A percentile compares a stretch with the other conserved stretches of the same genome.
These are phyloP conservation scores for Arthrobotrys conoides DNA, from an alignment of 2,329 filamentous ascomycete genomes.

Conservation along the genomic window DNA sequence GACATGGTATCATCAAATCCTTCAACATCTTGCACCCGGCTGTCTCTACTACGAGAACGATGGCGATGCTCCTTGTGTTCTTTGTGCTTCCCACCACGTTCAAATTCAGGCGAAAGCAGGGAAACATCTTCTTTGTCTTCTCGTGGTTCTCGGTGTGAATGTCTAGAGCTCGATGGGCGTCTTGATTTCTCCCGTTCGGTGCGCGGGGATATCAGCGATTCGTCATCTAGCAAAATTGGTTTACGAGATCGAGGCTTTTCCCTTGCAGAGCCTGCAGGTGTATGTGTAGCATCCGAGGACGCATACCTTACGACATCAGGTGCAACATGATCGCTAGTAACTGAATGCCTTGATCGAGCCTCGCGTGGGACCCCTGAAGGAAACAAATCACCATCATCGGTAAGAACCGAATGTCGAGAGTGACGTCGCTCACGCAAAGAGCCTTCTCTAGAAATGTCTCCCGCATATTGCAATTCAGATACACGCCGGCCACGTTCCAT, in stretches of 20 bases:
- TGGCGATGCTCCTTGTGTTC: slow-evolving; percentile 52
- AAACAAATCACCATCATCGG: slow-evolving; percentile 47
- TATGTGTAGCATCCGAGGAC: slow-evolving; percentile 50
- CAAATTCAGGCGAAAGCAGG: slow-evolving; percentile 44
- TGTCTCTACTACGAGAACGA: slow-evolving; percentile 52
- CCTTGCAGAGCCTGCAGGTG: slow-evolving; percentile 48
- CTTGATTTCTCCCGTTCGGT: slow-evolving; percentile 36
- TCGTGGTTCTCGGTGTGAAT: slow-evolving; percentile 42
- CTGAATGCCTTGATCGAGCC: slow-evolving; percentile 41
- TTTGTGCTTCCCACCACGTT: slow-evolving; percentile 42
- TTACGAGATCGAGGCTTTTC: slow-evolving; percentile 55
- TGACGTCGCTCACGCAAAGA: slow-evolving; percentile 54
- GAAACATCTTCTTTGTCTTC: slow-evolving; percentile 27
- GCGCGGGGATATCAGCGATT: slow-evolving; percentile 16
- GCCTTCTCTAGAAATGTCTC: slow-evolving; percentile 49
- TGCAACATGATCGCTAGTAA: slow-evolving; percentile 42
- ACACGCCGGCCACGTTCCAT: slow-evolving; percentile 42
- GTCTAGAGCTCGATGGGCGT: slow-evolving; percentile 48
- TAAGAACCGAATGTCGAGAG: slow-evolving; percentile 51
- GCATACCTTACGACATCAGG: slow-evolving; percentile 57
- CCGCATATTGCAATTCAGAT: slow-evolving; percentile 48
- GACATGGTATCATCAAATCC: slow-evolving; percentile 52
- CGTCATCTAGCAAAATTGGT: slow-evolving; percentile 44
- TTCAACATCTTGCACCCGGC: slow-evolving; percentile 44
- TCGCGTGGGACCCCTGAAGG: slow-evolving; percentile 33